phyloP scores from a whole-genome alignment of 2,329 filamentous ascomycete genomes.

The Xylaria sp. region DNA sequence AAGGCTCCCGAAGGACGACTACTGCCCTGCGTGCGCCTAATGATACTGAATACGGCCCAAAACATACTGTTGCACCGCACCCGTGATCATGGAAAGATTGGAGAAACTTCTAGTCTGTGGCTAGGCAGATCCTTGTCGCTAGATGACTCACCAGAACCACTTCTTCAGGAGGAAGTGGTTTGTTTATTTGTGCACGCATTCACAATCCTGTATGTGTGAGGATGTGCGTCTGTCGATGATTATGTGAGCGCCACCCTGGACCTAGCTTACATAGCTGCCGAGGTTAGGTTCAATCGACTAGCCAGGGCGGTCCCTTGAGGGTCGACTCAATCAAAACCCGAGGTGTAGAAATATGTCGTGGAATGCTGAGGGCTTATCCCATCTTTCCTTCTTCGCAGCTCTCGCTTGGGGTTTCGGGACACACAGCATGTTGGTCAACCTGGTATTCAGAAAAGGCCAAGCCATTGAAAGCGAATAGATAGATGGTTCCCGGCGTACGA shows the following conservation, averaged over 20 bases:
- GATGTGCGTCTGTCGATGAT: constrained; percentile 13
- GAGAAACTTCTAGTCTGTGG: not conserved
- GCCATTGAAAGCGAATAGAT: constrained; percentile 15
- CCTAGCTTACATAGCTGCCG: constrained; percentile 18
- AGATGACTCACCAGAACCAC: not conserved
- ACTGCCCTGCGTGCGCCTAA: constrained; percentile 3
- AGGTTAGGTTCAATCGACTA: constrained; percentile 3
- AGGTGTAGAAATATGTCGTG: not conserved
- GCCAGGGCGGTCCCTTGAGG: constrained; percentile 10
- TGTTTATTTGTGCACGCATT: constrained; percentile 6
- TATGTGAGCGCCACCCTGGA: constrained; percentile 10
- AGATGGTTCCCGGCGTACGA: constrained; percentile 11
- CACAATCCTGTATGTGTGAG: not conserved
- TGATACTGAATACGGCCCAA: constrained; percentile 12
- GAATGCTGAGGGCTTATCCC: not conserved
- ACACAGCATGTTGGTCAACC: constrained; percentile 11
- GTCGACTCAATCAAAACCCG: constrained; percentile 20
- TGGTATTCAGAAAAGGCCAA: not conserved
- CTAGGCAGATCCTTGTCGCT: constrained; percentile 1
- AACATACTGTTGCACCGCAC: constrained; percentile 14
- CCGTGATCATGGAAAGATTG: not conserved
- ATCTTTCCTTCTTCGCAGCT: constrained; percentile 16
- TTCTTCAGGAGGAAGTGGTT: not conserved
- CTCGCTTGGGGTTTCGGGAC: constrained; percentile 2
- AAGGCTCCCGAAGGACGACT: not conserved